These are phyloP conservation scores for Hymenoscyphus fructigenus DNA, from an alignment of 2,329 filamentous ascomycete species.

Conservation along the genomic window DNA sequence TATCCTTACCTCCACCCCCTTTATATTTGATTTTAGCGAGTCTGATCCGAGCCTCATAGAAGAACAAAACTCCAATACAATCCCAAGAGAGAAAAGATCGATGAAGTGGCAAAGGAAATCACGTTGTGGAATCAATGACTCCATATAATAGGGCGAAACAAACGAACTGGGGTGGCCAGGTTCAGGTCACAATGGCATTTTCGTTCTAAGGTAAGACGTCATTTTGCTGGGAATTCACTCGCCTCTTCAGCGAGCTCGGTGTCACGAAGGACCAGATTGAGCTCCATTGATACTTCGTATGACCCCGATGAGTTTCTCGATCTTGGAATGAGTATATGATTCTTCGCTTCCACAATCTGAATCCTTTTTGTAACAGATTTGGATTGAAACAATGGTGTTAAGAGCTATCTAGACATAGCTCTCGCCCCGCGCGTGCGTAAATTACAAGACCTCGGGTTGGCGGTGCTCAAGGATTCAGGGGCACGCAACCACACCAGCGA, in stretches of 20 bases:
- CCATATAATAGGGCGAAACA: background rate
- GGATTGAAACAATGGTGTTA: background rate
- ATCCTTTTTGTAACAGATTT: background rate
- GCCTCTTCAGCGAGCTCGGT: background rate
- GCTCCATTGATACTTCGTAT: too few relatives aligned
- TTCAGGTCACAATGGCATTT: background rate
- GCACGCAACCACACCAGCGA: too few relatives aligned
- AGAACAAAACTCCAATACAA: too few relatives aligned
- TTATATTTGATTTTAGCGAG: too few relatives aligned
- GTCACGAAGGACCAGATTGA: background rate
- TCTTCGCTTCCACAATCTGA: background rate
- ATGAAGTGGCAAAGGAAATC: background rate
- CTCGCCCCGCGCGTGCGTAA: background rate
- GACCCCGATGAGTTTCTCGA: too few relatives aligned
- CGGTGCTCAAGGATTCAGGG: too few relatives aligned
- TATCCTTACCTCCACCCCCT: too few relatives aligned
- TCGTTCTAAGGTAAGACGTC: background rate
- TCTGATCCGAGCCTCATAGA: too few relatives aligned
- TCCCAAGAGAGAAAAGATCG: too few relatives aligned
- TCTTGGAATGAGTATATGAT: background rate
- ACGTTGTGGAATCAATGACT: background rate
- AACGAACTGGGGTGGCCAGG: background rate
- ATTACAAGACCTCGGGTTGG: too few relatives aligned
- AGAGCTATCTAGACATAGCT: background rate
- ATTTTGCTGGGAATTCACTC: background rate